Evolutionary conservation across 495 filamentous ascomycete genomes (phyloP).

Genomic region (Cercophora newfieldiana): DNA sequence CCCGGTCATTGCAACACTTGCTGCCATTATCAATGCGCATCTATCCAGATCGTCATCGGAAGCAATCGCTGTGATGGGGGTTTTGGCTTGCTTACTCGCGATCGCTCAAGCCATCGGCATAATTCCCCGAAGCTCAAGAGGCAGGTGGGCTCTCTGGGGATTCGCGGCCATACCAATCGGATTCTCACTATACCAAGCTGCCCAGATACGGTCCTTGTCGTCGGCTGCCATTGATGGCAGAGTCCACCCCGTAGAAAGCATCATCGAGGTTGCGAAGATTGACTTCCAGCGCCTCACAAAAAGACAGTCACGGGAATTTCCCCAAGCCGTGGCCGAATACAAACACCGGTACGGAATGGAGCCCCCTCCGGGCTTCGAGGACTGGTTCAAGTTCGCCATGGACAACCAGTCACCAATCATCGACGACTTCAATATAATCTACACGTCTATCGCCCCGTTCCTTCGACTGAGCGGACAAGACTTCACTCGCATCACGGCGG

Average conservation of each 20-base stretch:
- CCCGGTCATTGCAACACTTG: conserved; percentile 28
- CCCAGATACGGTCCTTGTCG: conserved; percentile 12
- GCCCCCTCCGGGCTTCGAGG: conserved; percentile 60
- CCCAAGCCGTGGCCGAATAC: conserved; percentile 53
- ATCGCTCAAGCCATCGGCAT: conserved; percentile 27
- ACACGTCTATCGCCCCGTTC: conserved; percentile 31
- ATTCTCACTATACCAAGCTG: conserved; percentile 24
- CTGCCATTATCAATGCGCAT: conserved; percentile 24
- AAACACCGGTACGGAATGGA: conserved; percentile 49
- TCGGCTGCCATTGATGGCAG: background rate
- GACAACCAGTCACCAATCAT: conserved; percentile 60
- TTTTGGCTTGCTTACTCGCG: conserved; percentile 21
- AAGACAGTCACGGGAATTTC: conserved; percentile 47
- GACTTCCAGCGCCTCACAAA: conserved; percentile 40
- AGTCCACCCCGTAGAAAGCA: conserved; percentile 48
- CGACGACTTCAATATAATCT: conserved; percentile 66
- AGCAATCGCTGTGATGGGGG: conserved; percentile 13
- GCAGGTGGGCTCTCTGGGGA: conserved; percentile 19
- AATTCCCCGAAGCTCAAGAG: conserved; percentile 23
- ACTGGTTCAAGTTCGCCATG: conserved; percentile 67
- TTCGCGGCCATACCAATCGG: conserved; percentile 20
- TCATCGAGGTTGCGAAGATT: conserved; percentile 42
- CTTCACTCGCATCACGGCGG: conserved; percentile 18
- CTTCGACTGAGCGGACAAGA: conserved; percentile 30
- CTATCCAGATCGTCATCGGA: conserved; percentile 27